phyloP scores from a whole-genome alignment of 176 grass and related monocot species.

The Avena insularis region DNA sequence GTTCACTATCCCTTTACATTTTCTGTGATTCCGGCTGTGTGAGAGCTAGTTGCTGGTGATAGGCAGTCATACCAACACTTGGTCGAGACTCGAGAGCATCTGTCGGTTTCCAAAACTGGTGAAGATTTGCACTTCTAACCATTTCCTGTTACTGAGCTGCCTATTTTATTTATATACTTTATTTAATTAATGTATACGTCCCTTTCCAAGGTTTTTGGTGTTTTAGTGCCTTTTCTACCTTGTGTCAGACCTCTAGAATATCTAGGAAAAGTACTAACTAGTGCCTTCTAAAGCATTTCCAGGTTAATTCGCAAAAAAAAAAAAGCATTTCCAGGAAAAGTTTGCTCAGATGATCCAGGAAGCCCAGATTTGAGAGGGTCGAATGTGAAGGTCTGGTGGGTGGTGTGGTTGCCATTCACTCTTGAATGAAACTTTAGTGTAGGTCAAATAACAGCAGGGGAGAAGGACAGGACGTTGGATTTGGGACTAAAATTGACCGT shows the following conservation, averaged over 20 bases:
- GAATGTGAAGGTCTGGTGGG: slow-evolving; percentile 94
- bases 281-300: background rate
- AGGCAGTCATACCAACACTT: slow-evolving; percentile 87
- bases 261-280: background rate
- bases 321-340: slow-evolving; percentile 55
- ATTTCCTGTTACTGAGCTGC: background rate
- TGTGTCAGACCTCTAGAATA: background rate
- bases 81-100: slow-evolving; percentile 70
- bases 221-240: slow-evolving; percentile 16
- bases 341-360: slow-evolving; percentile 89
- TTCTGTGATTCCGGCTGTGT: slow-evolving; percentile 86
- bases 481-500: background rate
- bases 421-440: slow-evolving; percentile 77
- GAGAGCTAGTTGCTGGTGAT: slow-evolving; percentile 85
- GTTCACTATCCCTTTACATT: slow-evolving; percentile 52
- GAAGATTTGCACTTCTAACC: background rate
- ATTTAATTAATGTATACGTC: background rate
- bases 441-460: background rate
- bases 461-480: background rate
- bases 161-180: background rate
- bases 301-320: too few relatives aligned
- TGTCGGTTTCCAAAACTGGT: slow-evolving; percentile 88
- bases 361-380: slow-evolving; percentile 77
- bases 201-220: background rate
- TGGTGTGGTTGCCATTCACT: slow-evolving; percentile 93